Evolutionary conservation across 192 early-diverging fungal genomes (phyloP), one percentile per base, ranked within the genome.

Genomic region (Backusella morwellensis): DNA sequence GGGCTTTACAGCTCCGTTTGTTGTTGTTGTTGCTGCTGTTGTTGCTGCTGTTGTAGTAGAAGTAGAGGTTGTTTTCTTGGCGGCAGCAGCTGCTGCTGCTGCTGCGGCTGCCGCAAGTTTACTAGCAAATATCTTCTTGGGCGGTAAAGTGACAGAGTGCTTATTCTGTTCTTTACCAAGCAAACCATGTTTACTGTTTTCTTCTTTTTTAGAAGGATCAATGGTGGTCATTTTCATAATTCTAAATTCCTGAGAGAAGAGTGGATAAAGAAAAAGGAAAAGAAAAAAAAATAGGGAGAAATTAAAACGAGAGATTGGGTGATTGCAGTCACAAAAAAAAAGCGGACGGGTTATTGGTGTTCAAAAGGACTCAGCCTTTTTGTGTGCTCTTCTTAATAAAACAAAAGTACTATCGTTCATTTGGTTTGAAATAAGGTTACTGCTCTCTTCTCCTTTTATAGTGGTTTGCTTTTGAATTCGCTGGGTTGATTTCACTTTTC

Each of bases 41-140:
- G 32, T n/a, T 50, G 47, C 6, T 4, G 52, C 1, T 2, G 32
- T 32, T 2, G 32, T n/a, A n/a, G 32, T 32, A 32, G 32, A 8
- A 7, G n/a, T 54, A 9, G 52, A 21, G 17, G 52, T 54, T 6
- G 54, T 23, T 21, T 23, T 44, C 12, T 44, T 50, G 19, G 15
- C 19, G 47, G 69, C 40, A 2, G 38, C 40, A 6, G 70, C 70
- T 1, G 70, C 70, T 6, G 70, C 70, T 3, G 69, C 69, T 0
- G 70, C 70, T 7, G 70, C 70, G 4, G 44, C 70, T 72, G 70
- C 70, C 29, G 70, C 70, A 23, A 72, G 70, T 72, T 72, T 72
- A 34, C 70, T 72, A 50, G 70, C 70, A 26, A 72, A 47, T 44
- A 72, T 44, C 34, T 72, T 72, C 41, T 72, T 72, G n/a, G 70